These are phyloP conservation scores for Penicillium oxalicum DNA, from an alignment of 2,329 filamentous ascomycete genomes.

Conservation along the genomic window DNA sequence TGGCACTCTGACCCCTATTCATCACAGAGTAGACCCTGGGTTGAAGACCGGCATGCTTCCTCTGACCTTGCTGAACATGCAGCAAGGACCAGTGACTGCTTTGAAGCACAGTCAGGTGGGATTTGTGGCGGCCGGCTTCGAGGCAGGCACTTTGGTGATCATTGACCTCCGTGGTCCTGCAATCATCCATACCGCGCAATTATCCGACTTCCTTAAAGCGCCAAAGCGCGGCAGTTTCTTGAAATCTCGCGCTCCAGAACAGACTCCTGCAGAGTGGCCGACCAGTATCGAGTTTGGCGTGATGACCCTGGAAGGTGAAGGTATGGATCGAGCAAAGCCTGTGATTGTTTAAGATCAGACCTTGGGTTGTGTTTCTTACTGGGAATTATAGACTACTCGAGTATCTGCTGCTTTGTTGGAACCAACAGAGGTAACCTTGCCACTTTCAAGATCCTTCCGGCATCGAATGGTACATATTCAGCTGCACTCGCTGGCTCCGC, in stretches of 20 bases:
- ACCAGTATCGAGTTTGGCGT: constrained; percentile 85
- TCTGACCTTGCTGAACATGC: constrained; percentile 72
- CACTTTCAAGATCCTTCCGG: constrained; percentile 85
- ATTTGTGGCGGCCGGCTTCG: constrained; percentile 81
- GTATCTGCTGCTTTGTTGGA: constrained; percentile 85
- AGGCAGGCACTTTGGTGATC: constrained; percentile 71
- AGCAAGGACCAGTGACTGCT: constrained; percentile 72
- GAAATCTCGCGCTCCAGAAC: constrained; percentile 47
- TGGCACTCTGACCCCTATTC: constrained; percentile 69
- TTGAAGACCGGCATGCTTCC: constrained; percentile 79
- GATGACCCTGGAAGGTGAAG: constrained; percentile 87
- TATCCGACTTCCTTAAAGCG: constrained; percentile 68
- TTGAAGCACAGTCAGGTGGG: constrained; percentile 85
- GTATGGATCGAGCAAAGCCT: constrained; percentile 26
- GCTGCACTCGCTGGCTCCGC: constrained; percentile 65
- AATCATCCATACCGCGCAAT: constrained; percentile 69
- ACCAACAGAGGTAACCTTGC: constrained; percentile 77
- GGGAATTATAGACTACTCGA: constrained; percentile 64
- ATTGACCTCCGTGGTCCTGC: constrained; percentile 83
- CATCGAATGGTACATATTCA: constrained; percentile 61
- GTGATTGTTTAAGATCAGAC: background rate
- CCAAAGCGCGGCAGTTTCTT: constrained; percentile 69
- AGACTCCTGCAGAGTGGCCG: constrained; percentile 62
- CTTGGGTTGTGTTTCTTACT: background rate
- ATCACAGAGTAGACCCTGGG: constrained; percentile 61